Evolutionary conservation across 2,329 filamentous ascomycete species (phyloP), one percentile per base, ranked within the genome.

Genomic region (Elsinoe ampelina): DNA sequence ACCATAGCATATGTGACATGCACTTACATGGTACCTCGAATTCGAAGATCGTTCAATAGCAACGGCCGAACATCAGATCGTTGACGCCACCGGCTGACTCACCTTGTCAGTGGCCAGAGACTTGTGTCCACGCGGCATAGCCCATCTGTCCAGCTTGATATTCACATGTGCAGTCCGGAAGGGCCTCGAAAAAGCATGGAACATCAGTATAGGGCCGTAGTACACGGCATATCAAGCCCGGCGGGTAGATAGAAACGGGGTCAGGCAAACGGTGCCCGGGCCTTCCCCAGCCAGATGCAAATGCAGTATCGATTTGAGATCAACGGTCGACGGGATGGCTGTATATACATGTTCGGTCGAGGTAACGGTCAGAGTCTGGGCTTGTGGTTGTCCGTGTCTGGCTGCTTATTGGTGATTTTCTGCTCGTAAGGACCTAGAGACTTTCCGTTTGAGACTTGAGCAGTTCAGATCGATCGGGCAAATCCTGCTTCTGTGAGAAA

Each of bases 311-410:
- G 32, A 38, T 52, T 11, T 32, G 15, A n/a, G 36, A 13, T n/a
- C 17, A 52, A 52, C 48, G 13, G 34, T 26, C 35, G 12, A 34
- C 48, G 13, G 45, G 20, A 17, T 39, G 35, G 48, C 32, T 26
- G 35, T 38, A 26, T 26, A 35, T 50, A 34, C 45, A 50, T 50
- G 45, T 50, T 50, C 45, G 26, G 15, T n/a, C 45, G 17, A 50
- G 15, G 26, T 12, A 15, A 19, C 5, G 15, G n/a, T 6, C 43
- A 15, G n/a, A 47, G 26, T 12, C 30, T 30, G 17, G 45, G 17
- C 26, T 13, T n/a, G 10, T 30, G 17, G 11, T 26, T 19, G 19
- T 13, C 10, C 20, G 12, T 11, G 10, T 45, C 26, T n/a, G 19
- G 41, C 19, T 26, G 2, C 19, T 11, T n/a, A 6, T 12, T 22